phyloP scores from a whole-genome alignment of 164 flowering plant species.

The Annona squamosa region DNA sequence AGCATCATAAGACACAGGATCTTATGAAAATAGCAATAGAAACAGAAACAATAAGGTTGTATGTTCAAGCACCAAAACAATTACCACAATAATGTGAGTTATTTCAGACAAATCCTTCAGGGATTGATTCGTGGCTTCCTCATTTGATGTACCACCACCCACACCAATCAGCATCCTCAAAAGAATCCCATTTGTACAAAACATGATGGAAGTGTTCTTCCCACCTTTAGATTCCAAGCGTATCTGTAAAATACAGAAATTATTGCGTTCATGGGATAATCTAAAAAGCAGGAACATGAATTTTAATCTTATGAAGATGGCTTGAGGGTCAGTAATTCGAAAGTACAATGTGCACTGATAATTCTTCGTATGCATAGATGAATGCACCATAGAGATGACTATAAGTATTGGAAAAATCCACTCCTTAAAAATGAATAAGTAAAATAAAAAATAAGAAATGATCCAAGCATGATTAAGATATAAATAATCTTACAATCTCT shows the following conservation, averaged over 20 bases:
- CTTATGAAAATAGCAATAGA: too few species aligned
- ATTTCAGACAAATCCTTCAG: constrained; percentile 29
- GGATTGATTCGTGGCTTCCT: constrained; percentile 17
- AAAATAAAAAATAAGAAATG: background rate
- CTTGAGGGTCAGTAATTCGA: background rate
- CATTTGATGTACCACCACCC: constrained; percentile 24
- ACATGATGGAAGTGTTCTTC: constrained; percentile 69
- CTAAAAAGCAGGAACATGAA: background rate
- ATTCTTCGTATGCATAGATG: background rate
- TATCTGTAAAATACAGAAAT: constrained; percentile 39
- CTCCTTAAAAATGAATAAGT: background rate
- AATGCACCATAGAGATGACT: background rate
- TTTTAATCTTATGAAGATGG: background rate
- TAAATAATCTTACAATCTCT: too few species aligned
- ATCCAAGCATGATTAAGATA: background rate
- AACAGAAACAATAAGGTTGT: too few species aligned
- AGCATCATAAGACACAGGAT: too few species aligned
- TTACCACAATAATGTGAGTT: constrained; percentile 94
- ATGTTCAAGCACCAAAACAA: background rate
- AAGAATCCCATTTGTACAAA: constrained; percentile 91
- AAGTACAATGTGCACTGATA: background rate
- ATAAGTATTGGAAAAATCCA: background rate
- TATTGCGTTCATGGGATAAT: background rate
- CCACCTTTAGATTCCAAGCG: constrained; percentile 90
- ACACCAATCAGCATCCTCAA: constrained; percentile 61